Evolutionary conservation across 2,329 filamentous ascomycete species (phyloP), one percentile per base, ranked within the genome.

Genomic region (Atkinsonella hypoxylon): DNA sequence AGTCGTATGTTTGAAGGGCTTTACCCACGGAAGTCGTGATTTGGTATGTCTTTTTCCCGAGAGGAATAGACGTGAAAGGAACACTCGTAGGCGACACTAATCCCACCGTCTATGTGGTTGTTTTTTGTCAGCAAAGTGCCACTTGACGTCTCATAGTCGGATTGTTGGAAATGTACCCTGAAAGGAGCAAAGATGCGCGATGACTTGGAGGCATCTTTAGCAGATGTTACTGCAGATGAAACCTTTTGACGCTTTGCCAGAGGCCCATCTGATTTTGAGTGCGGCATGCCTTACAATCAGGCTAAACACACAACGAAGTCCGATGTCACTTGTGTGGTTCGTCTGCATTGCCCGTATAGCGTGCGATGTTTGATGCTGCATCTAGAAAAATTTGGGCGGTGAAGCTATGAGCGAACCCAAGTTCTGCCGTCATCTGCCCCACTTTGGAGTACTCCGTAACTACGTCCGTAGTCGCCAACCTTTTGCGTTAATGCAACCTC

Each of bases 21-120:
- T 83, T 81, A 55, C 91, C 93, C 54, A 94, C 87, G 0, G 89
- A 97, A 31, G 93, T 98, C 34, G 93, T 97, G 67, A 98, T 89
- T 66, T 98, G 93, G 64, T 95, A 98, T 3, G 89, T 95, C 1
- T 88, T 91, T 69, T 95, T 95, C 52, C 93, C 93, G 15, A 95
- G 75, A 0, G 91, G 87, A 32, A 94, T 78, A 6, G 86, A 85
- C 2, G 91, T 90, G 63, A 98, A 97, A 0, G 93, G 91, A 0
- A 96, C 89, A 46, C 76, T 70, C 2, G 91, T 96, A 0, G 93
- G 89, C 5, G 93, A 96, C 2, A 98, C 89, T 32, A 98, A 76
- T 15, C 93, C 93, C 57, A 98, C 79, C 45, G 91, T 96, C 88
- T 95, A 20, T 3, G 34, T 7, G 47, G 1, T 4, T 20, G 32